These are phyloP conservation scores for Termitomyces sp. DNA, from an alignment of 768 basidiomycete species.

Conservation along the genomic window DNA sequence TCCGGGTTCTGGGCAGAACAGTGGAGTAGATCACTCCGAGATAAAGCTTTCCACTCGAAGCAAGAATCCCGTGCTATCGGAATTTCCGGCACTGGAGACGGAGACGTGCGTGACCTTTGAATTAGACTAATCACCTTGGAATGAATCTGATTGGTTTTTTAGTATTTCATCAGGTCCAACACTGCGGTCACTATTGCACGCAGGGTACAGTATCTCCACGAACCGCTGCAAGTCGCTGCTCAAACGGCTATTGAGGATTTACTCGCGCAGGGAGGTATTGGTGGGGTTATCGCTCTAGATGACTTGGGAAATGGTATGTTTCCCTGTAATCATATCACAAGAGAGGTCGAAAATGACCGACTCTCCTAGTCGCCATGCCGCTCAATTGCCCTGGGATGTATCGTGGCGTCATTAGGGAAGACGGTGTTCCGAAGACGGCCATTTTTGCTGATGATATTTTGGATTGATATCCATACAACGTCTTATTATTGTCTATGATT, in stretches of 20 bases:
- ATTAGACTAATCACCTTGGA: background rate
- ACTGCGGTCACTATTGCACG: conserved; percentile 65
- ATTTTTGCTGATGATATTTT: conserved; percentile 72
- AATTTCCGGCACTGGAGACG: conserved; percentile 83
- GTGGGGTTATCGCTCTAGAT: conserved; percentile 77
- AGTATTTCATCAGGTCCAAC: conserved; percentile 78
- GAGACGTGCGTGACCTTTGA: conserved; percentile 53
- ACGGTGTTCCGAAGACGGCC: conserved; percentile 70
- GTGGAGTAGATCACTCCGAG: conserved; percentile 42
- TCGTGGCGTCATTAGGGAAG: conserved; percentile 66
- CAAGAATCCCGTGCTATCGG: conserved; percentile 49
- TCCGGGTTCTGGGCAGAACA: conserved; percentile 84
- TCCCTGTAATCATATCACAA: background rate
- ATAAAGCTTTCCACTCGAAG: conserved; percentile 23
- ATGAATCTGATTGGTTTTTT: background rate
- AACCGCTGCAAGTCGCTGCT: conserved; percentile 57
- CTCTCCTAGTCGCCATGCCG: conserved; percentile 59
- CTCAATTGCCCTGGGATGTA: conserved; percentile 84
- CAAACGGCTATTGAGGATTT: conserved; percentile 57
- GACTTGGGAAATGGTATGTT: conserved; percentile 60
- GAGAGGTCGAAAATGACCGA: background rate
- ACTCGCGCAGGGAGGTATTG: conserved; percentile 54
- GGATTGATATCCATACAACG: conserved; percentile 8
- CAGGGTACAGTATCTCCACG: conserved; percentile 57
- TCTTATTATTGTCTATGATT: background rate